Base-by-base conservation (phyloP, 352 stramenopile genomes). In the Discostella stelligera region DNA sequence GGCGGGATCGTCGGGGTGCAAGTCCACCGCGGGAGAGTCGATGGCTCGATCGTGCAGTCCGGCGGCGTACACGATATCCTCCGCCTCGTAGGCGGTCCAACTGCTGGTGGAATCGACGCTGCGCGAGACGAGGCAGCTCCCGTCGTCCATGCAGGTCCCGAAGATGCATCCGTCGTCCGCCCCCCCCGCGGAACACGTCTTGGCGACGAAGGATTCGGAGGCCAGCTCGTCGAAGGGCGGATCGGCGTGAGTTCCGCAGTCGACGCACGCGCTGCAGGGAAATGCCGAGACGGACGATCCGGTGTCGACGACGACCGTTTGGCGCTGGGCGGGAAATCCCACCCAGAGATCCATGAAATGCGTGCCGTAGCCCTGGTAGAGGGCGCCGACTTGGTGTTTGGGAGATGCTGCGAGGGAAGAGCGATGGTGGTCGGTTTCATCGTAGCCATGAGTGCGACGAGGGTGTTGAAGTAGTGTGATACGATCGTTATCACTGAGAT, bases 251-350 rank as follows among this genome's bases (percentile, higher is more conserved):
- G 82, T 74, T 2, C 95, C 95, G 79, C 95, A 98, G 30, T 90
- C 71, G 6, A 60, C 71, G 79, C 96, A 98, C 0, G 88, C 89
- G n/a, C 77, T 85, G 77, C 96, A 98, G 1, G 97, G 93, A 83
- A 98, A 98, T 46, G 96, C 96, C 2, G 96, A 98, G 78, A 96
- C 95, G 66, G 94, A 93, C 44, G 89, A 97, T 9, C 96, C 96
- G 6, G 96, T 98, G 84, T 98, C 96, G 58, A 98, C 94, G 77
- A 98, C 98, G 14, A 98, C 83, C 11, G 87, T 94, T 70, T 94
- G 88, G 25, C 91, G 71, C 75, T 96, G 92, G 37, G 90, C 68
- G 0, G 78, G 79, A 54, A 58, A 83, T 71, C 92, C 92, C 20
- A 91, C 88, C 79, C 90, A 96, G 1, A 95, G 71, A 73, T 95